A percentile compares a stretch with the other conserved stretches of the same genome.
Conservation (phyloP, 768 basidiomycete genomes). For the Chalciporus piperatus region DNA sequence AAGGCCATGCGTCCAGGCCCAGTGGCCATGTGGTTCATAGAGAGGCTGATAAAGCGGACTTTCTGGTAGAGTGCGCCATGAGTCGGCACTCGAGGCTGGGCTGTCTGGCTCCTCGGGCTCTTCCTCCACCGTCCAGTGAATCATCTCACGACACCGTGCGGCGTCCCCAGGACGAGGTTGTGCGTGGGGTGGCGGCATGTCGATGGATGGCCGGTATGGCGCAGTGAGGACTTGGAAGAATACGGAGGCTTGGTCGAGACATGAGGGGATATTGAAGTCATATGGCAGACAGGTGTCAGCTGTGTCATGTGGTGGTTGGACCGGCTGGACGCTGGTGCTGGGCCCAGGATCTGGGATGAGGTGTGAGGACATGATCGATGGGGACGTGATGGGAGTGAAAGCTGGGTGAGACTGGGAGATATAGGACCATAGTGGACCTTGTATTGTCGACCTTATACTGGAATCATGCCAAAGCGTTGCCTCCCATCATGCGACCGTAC, state of each 20-base stretch:
- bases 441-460: conserved; percentile 21
- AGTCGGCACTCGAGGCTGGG: background rate
- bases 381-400: background rate
- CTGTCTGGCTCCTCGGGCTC: background rate
- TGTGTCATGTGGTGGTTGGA: background rate
- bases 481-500: background rate
- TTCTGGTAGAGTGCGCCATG: background rate
- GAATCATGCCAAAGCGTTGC: conserved; percentile 28
- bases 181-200: conserved; percentile 7
- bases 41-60: conserved; percentile 21
- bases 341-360: too few species aligned
- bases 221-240: conserved; percentile 32
- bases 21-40: conserved; percentile 32
- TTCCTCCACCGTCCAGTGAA: conserved; percentile 26
- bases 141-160: conserved; percentile 24
- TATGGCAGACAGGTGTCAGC: background rate
- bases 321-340: too few species aligned
- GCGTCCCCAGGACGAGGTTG: conserved; percentile 18
- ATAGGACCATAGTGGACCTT: conserved; percentile 16
- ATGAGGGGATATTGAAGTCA: conserved; percentile 10
- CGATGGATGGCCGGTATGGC: conserved; percentile 17
- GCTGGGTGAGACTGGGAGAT: background rate
- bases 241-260: conserved; percentile 24
- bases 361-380: conserved; percentile 11
- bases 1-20: conserved; percentile 30